phyloP scores from a whole-genome alignment of 306 rosid species.

The Sphenostylis stenocarpa region DNA sequence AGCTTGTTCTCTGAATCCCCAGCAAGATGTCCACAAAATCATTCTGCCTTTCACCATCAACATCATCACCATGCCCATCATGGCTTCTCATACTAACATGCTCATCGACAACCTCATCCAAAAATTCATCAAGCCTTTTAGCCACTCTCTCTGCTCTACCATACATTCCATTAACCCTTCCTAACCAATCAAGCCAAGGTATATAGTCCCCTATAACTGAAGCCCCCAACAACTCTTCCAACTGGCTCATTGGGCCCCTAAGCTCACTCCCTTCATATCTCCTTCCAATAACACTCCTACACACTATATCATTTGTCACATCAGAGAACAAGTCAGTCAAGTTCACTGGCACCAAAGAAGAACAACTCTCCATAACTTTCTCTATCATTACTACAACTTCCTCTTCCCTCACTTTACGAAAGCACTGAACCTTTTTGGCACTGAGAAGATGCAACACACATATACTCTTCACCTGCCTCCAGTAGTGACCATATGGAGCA shows the following conservation, averaged over 20 bases:
- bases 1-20: not conserved
- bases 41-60: not conserved
- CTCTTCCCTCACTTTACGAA: constrained; percentile 17
- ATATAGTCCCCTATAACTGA: not conserved
- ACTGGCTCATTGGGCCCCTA: not conserved
- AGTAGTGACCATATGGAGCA: constrained; percentile 7
- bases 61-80: not conserved
- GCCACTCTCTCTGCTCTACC: not conserved
- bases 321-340: not conserved
- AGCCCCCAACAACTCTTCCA: not conserved
- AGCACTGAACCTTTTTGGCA: constrained; percentile 27
- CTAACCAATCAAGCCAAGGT: not conserved
- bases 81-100: not conserved
- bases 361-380: constrained; percentile 8
- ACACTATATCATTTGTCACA: not conserved
- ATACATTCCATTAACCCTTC: not conserved
- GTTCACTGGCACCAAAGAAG: not conserved
- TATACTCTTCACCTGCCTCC: constrained; percentile 27
- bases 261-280: not conserved
- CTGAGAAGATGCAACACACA: constrained; percentile 24
- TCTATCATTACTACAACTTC: constrained; percentile 24
- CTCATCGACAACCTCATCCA: constrained; percentile 6
- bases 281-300: constrained; percentile 22
- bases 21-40: constrained; percentile 22
- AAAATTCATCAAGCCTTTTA: not conserved